phyloP scores from a whole-genome alignment of 163 green algal species.

The Chlorella variabilis region DNA sequence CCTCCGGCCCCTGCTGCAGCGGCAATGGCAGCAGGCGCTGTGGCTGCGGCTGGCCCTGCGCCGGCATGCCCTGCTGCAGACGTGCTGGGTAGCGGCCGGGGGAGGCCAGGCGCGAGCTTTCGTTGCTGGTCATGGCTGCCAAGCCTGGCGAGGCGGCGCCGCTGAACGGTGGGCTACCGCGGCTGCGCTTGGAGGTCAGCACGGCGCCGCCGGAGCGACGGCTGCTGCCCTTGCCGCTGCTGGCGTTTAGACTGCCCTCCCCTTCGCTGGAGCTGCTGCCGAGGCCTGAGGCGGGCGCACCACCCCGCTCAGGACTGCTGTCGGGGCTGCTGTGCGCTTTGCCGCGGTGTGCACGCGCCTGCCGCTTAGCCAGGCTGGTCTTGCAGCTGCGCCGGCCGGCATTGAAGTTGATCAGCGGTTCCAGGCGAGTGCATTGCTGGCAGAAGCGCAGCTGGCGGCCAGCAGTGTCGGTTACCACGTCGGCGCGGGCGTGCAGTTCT shows the following conservation, averaged over 20 bases:
- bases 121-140: neutral
- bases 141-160: neutral
- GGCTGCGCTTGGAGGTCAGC: conserved; percentile 4
- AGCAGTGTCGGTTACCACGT: conserved; percentile 3
- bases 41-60: neutral
- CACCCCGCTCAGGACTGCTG: conserved; percentile 7
- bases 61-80: neutral
- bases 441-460: conserved; percentile 18
- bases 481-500: conserved; percentile 3
- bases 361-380: conserved; percentile 15
- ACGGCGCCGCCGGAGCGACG: neutral
- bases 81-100: neutral
- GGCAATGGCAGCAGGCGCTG: neutral
- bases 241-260: neutral
- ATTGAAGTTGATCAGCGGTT: neutral
- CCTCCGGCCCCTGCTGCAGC: neutral
- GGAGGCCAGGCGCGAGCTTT: neutral
- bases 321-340: conserved; percentile 7
- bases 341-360: conserved; percentile 3
- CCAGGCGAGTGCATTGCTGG: conserved; percentile 13
- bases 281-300: neutral
- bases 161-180: neutral
- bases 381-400: conserved; percentile 13
- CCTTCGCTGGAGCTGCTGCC: neutral
- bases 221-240: neutral